Evolutionary conservation across 495 filamentous ascomycete genomes (phyloP), one percentile per base, ranked within the genome.

Genomic region (Daldinia bambusicola): DNA sequence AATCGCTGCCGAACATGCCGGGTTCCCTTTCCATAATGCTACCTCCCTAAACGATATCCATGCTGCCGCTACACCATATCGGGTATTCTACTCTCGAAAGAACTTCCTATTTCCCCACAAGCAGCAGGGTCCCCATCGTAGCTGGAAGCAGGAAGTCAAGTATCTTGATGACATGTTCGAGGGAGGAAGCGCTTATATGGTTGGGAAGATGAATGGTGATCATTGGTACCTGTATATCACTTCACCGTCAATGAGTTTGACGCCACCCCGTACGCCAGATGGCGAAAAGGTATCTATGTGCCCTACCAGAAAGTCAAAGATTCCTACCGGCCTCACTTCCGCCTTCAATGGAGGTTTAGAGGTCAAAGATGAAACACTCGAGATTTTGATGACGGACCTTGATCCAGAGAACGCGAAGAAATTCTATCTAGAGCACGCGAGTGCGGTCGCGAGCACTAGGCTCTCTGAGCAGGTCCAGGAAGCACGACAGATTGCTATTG

Each of bases 161-260:
- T 95, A 88, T 67, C 85, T 99, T 66, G 96, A 99, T 81, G 88
- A 89, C 74, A 90, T 92, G 74, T 98, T 98, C 78, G 84, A 91
- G 52, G 91, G 92, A 62, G 96, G 96, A 45, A 98, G 95, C 79
- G 96, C 96, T 34, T 99, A 99, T 81, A 96, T 98, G 94, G 95
- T 99, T 68, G 96, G 96, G 71, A 97, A 97, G 80, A 98, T 98
- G 94, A 99, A 99, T 75, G 95, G 95, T 67, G 96, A 98, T 80
- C 96, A 99, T 75, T 99, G 96, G 96, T 98, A 98, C 76, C 83
- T 99, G 41, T 99, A 98, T 80, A 87, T 98, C 77, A 99, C 96
- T 36, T 91, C 92, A 58, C 93, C 96, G 16, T 87, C 91, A 75
- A 91, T 86, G 9, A 80, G 88, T 69, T 85, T 97, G 63, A 97